phyloP scores from a whole-genome alignment of 441 rosid species.

The Mallotus japonicus region DNA sequence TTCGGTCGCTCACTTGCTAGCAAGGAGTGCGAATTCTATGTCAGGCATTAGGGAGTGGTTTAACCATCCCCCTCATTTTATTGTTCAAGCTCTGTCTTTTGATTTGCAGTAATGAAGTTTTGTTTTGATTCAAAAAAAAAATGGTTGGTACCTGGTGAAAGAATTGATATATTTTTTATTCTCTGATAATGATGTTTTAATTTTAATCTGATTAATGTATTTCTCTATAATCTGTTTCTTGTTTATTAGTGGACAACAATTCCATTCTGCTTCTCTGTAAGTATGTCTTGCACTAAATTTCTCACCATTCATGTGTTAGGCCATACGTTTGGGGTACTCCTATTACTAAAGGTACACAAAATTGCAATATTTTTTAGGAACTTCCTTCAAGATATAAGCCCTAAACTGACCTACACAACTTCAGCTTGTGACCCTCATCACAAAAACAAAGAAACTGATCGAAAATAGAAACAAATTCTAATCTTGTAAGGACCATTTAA shows the following conservation, averaged over 20 bases:
- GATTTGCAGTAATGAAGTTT: no score
- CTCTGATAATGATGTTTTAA: neutral
- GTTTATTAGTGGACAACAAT: neutral
- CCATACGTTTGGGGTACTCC: neutral
- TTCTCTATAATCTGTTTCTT: neutral
- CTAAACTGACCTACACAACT: neutral
- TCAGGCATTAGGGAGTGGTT: no score
- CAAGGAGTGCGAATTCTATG: no score
- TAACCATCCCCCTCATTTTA: no score
- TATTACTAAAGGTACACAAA: neutral
- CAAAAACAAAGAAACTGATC: no score
- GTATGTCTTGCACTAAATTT: constrained; percentile 7
- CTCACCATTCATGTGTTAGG: neutral
- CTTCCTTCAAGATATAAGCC: neutral
- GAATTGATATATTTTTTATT: neutral
- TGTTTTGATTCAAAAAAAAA: no score
- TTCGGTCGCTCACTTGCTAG: no score
- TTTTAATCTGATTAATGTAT: neutral
- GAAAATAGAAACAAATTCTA: no score
- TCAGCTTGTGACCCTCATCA: no score
- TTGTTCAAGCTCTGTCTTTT: no score
- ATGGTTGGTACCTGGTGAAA: neutral
- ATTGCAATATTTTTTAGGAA: neutral
- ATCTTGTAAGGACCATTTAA: no score
- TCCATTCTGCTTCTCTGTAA: constrained; percentile 3